Evolutionary conservation across 352 stramenopile species (phyloP).

Genomic region (Globisporangium solare): DNA sequence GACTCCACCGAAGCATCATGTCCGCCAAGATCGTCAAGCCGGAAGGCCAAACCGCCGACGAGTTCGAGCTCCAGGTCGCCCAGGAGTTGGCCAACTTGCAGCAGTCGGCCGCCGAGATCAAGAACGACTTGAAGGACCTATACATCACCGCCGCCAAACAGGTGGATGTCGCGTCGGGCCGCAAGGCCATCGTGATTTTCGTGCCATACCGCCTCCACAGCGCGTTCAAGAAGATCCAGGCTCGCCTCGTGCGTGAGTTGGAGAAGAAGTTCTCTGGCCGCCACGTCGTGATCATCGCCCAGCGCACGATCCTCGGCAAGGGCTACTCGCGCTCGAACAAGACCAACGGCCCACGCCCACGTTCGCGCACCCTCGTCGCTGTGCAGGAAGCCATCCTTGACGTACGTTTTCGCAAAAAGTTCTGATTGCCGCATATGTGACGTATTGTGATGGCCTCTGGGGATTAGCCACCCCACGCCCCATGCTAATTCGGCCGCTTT

Average conservation of each 20-base stretch:
- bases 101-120: conserved; percentile 95
- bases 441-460: conserved; percentile 87
- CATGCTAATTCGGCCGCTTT: conserved; percentile 59
- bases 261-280: conserved; percentile 99
- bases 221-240: conserved; percentile 99
- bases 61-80: conserved; percentile 87
- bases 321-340: conserved; percentile 94
- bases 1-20: conserved; percentile 44
- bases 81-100: conserved; percentile 87
- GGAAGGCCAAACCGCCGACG: conserved; percentile 76
- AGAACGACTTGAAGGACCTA: conserved; percentile 97
- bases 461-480: conserved; percentile 85
- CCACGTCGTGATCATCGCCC: conserved; percentile 98
- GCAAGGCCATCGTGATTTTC: conserved; percentile 99
- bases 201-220: conserved; percentile 98
- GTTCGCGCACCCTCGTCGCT: conserved; percentile 96
- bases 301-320: conserved; percentile 99
- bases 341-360: conserved; percentile 92
- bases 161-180: conserved; percentile 92
- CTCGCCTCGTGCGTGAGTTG: conserved; percentile 96
- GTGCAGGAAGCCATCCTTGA: conserved; percentile 99
- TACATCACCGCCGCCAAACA: conserved; percentile 99
- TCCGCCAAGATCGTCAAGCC: conserved; percentile 86
- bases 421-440: conserved; percentile 19
- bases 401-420: conserved; percentile 50